A percentile compares a stretch with the other conserved stretches of the same genome.
Evolutionary conservation across 441 rosid genomes (phyloP).

Genomic region (Capsella rubella): DNA sequence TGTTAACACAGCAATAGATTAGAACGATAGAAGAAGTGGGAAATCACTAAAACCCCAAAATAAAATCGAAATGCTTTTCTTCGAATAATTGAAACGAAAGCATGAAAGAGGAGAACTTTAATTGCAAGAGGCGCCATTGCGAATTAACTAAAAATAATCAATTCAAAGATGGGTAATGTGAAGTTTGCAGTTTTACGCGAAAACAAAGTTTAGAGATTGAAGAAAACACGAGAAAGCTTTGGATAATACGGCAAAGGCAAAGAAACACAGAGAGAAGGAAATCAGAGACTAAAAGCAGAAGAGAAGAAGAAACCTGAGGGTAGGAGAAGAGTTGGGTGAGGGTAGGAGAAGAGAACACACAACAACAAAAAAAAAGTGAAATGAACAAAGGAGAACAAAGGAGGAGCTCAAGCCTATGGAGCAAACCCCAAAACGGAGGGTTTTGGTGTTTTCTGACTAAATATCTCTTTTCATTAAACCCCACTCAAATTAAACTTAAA

Average conservation of each 20-base stretch:
- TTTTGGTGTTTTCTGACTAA: conserved; percentile 41
- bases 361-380: not conserved
- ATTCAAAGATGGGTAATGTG: conserved; percentile 18
- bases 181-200: conserved; percentile 34
- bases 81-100: conserved; percentile 3
- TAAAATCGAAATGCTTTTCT: not conserved
- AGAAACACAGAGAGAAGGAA: not conserved
- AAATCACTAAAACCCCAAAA: not conserved
- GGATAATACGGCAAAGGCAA: no score
- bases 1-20: not conserved
- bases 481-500: not conserved
- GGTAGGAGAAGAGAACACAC: not conserved
- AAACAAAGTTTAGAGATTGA: not conserved
- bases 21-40: not conserved
- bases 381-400: conserved; percentile 1
- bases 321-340: conserved; percentile 8
- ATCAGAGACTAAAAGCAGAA: not conserved
- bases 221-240: conserved; percentile 1
- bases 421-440: conserved; percentile 34
- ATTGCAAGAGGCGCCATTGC: no score
- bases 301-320: conserved; percentile 28
- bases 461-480: conserved; percentile 24
- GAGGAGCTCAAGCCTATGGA: conserved; percentile 3
- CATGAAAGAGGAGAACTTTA: no score
- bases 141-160: no score